Evolutionary conservation across 2,329 filamentous ascomycete species (phyloP).

Genomic region (Phaeosphaeriaceae sp.): DNA sequence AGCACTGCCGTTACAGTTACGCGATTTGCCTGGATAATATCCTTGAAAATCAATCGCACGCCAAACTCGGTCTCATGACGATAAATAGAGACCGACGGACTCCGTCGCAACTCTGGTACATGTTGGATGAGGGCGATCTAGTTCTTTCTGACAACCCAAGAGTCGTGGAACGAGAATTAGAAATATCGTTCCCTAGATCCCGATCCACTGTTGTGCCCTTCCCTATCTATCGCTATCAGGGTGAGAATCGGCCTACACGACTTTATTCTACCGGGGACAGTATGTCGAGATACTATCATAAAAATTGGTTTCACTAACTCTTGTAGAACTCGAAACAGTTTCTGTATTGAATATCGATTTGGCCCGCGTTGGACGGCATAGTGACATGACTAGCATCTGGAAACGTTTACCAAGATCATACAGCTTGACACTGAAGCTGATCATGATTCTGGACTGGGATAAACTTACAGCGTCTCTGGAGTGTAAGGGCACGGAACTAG

Average conservation of each 20-base stretch:
- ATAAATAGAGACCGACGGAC: constrained; percentile 9
- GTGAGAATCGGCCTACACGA: constrained; percentile 15
- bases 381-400: constrained; percentile 1
- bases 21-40: neutral
- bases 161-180: constrained; percentile 11
- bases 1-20: neutral
- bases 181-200: constrained; percentile 10
- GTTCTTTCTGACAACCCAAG: constrained; percentile 13
- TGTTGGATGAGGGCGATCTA: constrained; percentile 28
- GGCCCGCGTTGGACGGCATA: constrained; percentile 2
- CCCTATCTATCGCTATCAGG: constrained; percentile 18
- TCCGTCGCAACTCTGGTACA: constrained; percentile 19
- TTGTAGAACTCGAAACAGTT: constrained; percentile 13
- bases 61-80: too few relatives aligned
- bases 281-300: neutral
- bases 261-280: constrained; percentile 3
- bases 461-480: constrained; percentile 12
- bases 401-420: constrained; percentile 5
- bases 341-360: constrained; percentile 14
- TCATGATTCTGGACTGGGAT: constrained; percentile 12
- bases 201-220: constrained; percentile 3
- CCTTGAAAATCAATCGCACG: neutral
- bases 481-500: constrained; percentile 12
- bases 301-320: neutral
- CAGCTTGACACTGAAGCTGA: constrained; percentile 10